Evolutionary conservation across 495 filamentous ascomycete genomes (phyloP).

Genomic region (Lasiosphaeris hirsuta): DNA sequence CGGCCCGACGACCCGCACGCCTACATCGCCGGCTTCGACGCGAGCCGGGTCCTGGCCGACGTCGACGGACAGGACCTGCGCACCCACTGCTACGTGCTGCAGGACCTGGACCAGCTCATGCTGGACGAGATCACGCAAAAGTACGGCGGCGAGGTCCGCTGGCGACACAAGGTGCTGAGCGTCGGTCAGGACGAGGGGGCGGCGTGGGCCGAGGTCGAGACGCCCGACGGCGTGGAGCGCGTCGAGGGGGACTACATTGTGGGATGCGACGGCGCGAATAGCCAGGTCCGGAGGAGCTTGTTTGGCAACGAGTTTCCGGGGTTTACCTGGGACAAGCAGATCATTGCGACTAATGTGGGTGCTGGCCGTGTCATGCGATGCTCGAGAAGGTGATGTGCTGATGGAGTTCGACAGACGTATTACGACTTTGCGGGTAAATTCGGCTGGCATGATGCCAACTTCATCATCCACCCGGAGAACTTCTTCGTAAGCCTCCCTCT

Average conservation of each 20-base stretch:
- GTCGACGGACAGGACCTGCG: slow-evolving; percentile 37
- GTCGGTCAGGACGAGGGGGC: slow-evolving; percentile 49
- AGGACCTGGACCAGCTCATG: slow-evolving; percentile 42
- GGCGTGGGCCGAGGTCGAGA: slow-evolving; percentile 52
- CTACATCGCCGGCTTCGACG: slow-evolving; percentile 31
- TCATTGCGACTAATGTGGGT: slow-evolving; percentile 61
- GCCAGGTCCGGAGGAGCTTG: slow-evolving; percentile 49
- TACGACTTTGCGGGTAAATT: slow-evolving; percentile 52
- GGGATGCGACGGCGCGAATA: slow-evolving; percentile 59
- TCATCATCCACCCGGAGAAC: slow-evolving; percentile 57
- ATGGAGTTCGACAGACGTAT: slow-evolving; percentile 40
- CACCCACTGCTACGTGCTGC: slow-evolving; percentile 35
- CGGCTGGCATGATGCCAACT: slow-evolving; percentile 55
- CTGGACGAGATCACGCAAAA: slow-evolving; percentile 43
- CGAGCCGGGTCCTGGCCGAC: slow-evolving; percentile 24
- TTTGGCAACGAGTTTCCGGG: slow-evolving; percentile 60
- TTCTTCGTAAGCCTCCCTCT: slow-evolving; percentile 38
- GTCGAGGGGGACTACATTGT: slow-evolving; percentile 55
- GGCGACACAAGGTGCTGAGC: slow-evolving; percentile 47
- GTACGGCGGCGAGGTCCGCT: slow-evolving; percentile 41
- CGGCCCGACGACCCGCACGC: slow-evolving; percentile 36
- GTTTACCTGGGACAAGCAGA: slow-evolving; percentile 55
- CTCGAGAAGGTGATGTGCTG: neutral
- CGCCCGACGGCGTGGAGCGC: slow-evolving; percentile 35
- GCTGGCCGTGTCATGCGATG: neutral